Conservation (phyloP, 495 filamentous ascomycete species). For the Penicillium simplicissimum region DNA sequence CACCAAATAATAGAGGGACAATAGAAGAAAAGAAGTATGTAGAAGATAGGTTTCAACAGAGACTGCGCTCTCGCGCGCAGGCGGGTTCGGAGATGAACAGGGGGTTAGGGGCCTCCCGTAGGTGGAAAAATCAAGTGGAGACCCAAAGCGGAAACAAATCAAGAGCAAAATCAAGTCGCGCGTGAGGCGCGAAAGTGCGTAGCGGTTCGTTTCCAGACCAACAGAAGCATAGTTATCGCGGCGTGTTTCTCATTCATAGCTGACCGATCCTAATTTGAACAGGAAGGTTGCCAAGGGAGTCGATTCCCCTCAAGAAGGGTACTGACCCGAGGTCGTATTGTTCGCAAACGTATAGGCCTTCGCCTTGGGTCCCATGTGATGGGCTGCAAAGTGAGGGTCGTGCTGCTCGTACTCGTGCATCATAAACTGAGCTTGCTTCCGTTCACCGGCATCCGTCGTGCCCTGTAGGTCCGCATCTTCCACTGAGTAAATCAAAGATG, state of each 20-base stretch:
- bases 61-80: constrained; percentile 19
- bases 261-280: constrained; percentile 5
- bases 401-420: constrained; percentile 49
- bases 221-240: constrained; percentile 27
- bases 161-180: constrained; percentile 15
- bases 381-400: constrained; percentile 38
- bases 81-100: constrained; percentile 15
- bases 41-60: constrained; percentile 11
- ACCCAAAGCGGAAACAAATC: constrained; percentile 2
- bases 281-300: constrained; percentile 1
- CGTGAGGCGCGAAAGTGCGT: constrained; percentile 19
- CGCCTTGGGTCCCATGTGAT: constrained; percentile 44
- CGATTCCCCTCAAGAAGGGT: constrained; percentile 22
- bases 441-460: constrained; percentile 27
- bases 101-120: neutral
- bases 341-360: constrained; percentile 47
- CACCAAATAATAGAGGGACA: constrained; percentile 23
- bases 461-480: constrained; percentile 38
- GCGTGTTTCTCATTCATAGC: constrained; percentile 34
- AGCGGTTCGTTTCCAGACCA: constrained; percentile 29
- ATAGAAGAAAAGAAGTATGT: constrained; percentile 8
- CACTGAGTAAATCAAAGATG: constrained; percentile 39
- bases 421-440: constrained; percentile 43
- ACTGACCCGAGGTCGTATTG: constrained; percentile 44
- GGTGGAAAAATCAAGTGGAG: constrained; percentile 5